Base-by-base conservation (phyloP, 2,329 filamentous ascomycete species). In the Magnaporthales sp. region DNA sequence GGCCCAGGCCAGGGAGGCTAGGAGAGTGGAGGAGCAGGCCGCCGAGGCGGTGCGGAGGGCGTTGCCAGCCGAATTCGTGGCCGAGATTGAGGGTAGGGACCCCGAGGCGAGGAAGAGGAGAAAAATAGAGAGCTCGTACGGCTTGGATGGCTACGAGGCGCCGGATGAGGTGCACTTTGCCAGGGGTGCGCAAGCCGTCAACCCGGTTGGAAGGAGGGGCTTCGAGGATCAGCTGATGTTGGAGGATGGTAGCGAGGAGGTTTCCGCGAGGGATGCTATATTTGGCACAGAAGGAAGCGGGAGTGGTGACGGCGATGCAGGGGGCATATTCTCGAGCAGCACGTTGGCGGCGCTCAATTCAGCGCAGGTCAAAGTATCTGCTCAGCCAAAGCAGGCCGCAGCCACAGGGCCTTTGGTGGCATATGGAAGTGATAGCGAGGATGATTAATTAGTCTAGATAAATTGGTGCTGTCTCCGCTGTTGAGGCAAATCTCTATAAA, bases 91-190 rank as follows among this genome's bases (percentile, higher is more conserved):
- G 76, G 95, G 95, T 19, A 87, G 91, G 64, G 92, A 97, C 70
- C 91, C 91, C 0, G 92, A 93, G 72, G 91, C 93, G 56, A 85
- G 89, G 74, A 98, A 97, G 80, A 84, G 93, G 73, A 87, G 94
- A 77, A 96, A 92, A 78, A 88, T 97, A 29, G 92, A 97, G 76
- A 93, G 92, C 64, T 89, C 86, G 26, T 98, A 97, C 74, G 94
- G 93, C 0, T 77, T 99, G 62, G 86, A 94, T 66, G 94, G 93
- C 1, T 98, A 97, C 75, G 92, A 98, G 73, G 93, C 93, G 1
- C 93, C 94, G 0, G 95, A 99, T 75, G 90, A 95, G 69, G 88
- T 99, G 29, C 96, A 96, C 85, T 97, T 93, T 77, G 91, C 93
- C 0, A 84, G 91, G 62, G 92, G 93, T 46, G 86, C 87, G 71